Evolutionary conservation across 2,329 filamentous ascomycete species (phyloP).

Genomic region (Xylariaceae sp.): DNA sequence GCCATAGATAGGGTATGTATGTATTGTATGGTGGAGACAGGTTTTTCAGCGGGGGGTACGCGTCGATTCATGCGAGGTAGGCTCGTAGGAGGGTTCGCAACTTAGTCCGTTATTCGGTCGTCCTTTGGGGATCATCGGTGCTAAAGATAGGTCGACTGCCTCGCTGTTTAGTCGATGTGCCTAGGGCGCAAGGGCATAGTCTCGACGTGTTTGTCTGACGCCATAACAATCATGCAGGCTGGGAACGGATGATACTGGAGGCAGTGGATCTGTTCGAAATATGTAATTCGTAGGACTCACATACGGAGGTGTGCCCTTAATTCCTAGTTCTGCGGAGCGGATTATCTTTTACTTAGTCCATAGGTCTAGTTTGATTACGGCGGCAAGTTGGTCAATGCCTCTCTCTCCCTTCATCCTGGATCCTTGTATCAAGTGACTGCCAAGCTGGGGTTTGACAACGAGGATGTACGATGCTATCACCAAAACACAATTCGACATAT

Average conservation of each 20-base stretch:
- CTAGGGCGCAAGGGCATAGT: not conserved
- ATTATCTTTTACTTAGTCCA: not conserved
- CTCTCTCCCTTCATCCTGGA: not conserved
- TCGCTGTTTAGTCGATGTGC: not conserved
- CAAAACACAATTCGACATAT: not conserved
- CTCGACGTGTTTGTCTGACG: not conserved
- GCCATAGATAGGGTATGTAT: not conserved
- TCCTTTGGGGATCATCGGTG: not conserved
- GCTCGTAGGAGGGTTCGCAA: not conserved
- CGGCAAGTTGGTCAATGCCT: not conserved
- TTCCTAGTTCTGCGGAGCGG: not conserved
- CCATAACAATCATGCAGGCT: not conserved
- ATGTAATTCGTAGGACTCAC: too few relatives aligned
- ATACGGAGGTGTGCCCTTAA: not conserved
- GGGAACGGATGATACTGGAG: too few relatives aligned
- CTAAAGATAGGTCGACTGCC: not conserved
- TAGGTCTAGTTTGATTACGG: not conserved
- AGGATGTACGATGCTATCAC: not conserved
- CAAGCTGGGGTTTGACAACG: not conserved
- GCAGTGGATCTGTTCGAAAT: too few relatives aligned
- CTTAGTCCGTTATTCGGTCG: not conserved
- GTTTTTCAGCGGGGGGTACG: not conserved
- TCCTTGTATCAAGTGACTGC: not conserved
- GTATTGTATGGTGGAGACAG: not conserved
- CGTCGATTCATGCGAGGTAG: not conserved